Evolutionary conservation across 2,329 filamentous ascomycete species (phyloP), one percentile per base, ranked within the genome.

Genomic region (Harringtonia lauricola): DNA sequence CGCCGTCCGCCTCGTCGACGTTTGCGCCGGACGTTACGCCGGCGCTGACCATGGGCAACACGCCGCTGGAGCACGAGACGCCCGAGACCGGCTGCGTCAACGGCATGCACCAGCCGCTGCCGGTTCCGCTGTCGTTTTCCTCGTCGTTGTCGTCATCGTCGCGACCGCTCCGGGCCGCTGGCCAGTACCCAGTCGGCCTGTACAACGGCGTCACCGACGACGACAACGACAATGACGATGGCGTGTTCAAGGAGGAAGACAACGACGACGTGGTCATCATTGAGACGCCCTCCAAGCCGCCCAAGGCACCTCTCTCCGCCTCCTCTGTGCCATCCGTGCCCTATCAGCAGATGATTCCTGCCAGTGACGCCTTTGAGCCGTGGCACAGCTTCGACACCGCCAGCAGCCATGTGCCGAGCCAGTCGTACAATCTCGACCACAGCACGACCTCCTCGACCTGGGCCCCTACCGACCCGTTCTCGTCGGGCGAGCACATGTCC

Each of bases 281-380:
- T 21, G 55, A 60, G 21, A 66, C 64, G 2, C 63, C 63, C 2
- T 62, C 59, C 19, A 67, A 65, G 57, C 35, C 17, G n/a, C 47
- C 49, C 22, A 19, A 44, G 42, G 28, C 21, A n/a, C n/a, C n/a
- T n/a, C n/a, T n/a, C n/a, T n/a, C n/a, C n/a, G n/a, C n/a, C n/a
- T 14, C 30, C 31, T 7, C 31, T 7, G 10, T 17, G 31, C 12
- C 31, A 14, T 10, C 8, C 9, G n/a, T 34, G 12, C 31, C 31
- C 31, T 9, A 14, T n/a, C n/a, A n/a, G n/a, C n/a, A n/a, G n/a
- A n/a, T n/a, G n/a, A n/a, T n/a, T n/a, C n/a, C n/a, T n/a, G n/a
- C n/a, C n/a, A n/a, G n/a, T n/a, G n/a, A n/a, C n/a, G n/a, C n/a
- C n/a, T n/a, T n/a, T n/a, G n/a, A n/a, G n/a, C n/a, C n/a, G n/a